Base-by-base conservation (phyloP, 345 rosid species). In the Citrus sinensis region DNA sequence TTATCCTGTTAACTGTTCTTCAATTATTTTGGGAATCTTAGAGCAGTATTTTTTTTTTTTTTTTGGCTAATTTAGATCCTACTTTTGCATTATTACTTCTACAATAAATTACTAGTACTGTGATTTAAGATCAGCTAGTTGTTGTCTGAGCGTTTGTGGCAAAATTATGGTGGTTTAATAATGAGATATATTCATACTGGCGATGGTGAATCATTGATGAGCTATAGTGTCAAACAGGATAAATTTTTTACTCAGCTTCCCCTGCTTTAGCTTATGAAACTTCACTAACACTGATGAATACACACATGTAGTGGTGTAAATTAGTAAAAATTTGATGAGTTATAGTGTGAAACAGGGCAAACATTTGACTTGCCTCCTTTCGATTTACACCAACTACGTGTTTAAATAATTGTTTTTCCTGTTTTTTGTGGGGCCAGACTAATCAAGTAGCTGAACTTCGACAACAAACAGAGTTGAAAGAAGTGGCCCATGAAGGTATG, bases 401-500 rank as follows among this genome's bases (percentile, higher is more conserved):
- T n/a, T 49, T 71, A 3, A 29, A 51, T 51, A 16, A 16, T 54
- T 71, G 20, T 54, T 59, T 37, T 76, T 76, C 80, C 42, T 56
- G 40, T 70, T 77, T 82, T 83, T 85, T 54, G 77, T 78, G 75
- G 65, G 75, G 68, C 81, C 91, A 95, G 99, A 88, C 81, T 82
- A 90, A 90, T 83, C 87, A 75, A 83, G 87, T 93, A 72, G 89
- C 90, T 58, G 90, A 88, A 62, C 90, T 93, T 72, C 83, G 90
- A 74, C 91, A 85, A 87, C 89, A 91, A 79, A 83, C 87, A 80
- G 93, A 90, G 85, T 79, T 85, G 78, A 91, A 89, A 87, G 97
- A 95, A 87, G 90, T 79, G 58, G 78, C 94, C 67, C 82, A 82
- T 81, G 97, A 89, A 91, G 99, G 98, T 95, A 83, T 74, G 78